phyloP scores from a whole-genome alignment of 768 basidiomycete species.

The Suillus plorans region DNA sequence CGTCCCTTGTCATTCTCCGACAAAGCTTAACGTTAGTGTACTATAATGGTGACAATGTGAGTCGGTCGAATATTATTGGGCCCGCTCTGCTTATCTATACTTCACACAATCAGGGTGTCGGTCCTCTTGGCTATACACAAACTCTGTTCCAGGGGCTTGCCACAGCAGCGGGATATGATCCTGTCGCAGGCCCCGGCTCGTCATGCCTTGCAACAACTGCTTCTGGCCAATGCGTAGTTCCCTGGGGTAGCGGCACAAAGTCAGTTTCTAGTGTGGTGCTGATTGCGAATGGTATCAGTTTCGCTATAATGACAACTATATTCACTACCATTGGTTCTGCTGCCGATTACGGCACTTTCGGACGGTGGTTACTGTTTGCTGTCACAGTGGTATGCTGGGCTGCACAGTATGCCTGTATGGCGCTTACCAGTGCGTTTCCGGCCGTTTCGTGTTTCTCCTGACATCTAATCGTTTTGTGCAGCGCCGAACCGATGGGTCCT shows the following conservation, averaged over 20 bases:
- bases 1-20: neutral
- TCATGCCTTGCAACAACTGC: slow-evolving; percentile 57
- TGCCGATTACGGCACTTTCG: slow-evolving; percentile 47
- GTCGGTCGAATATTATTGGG: slow-evolving; percentile 10
- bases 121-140: slow-evolving; percentile 66
- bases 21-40: slow-evolving; percentile 49
- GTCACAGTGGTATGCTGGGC: slow-evolving; percentile 78
- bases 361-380: slow-evolving; percentile 73
- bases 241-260: slow-evolving; percentile 74
- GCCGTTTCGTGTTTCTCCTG: neutral
- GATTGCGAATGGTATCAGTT: slow-evolving; percentile 72
- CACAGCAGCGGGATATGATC: slow-evolving; percentile 73
- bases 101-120: slow-evolving; percentile 52
- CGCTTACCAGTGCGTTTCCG: slow-evolving; percentile 56
- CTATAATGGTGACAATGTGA: slow-evolving; percentile 80
- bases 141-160: slow-evolving; percentile 76
- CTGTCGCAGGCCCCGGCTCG: slow-evolving; percentile 64
- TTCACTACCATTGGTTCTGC: slow-evolving; percentile 73
- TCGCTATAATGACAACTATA: slow-evolving; percentile 76
- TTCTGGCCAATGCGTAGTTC: slow-evolving; percentile 75
- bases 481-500: slow-evolving; percentile 69
- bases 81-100: neutral
- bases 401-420: slow-evolving; percentile 76
- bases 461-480: slow-evolving; percentile 22
- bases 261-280: slow-evolving; percentile 76